Base-by-base conservation (phyloP, 2,329 filamentous ascomycete species). In the Paraphaeosphaeria minitans region DNA sequence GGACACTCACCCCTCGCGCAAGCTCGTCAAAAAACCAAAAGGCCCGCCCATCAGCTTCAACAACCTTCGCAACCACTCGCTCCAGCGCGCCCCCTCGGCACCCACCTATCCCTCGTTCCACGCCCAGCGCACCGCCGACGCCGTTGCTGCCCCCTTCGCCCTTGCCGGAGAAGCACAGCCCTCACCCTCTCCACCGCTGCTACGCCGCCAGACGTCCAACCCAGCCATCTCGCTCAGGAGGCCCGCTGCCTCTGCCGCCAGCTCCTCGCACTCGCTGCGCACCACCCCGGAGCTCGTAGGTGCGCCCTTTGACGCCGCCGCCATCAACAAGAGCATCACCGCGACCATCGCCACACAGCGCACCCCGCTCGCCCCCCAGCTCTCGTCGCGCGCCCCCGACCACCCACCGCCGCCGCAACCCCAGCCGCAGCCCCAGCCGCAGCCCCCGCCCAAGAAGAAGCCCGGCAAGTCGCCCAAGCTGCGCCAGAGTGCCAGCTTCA, bases 401-500 rank as follows among this genome's bases (percentile, higher is more conserved):
- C 46, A 60, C 63, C 60, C 68, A 46, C 73, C 70, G 4, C 46
- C 31, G 27, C n/a, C 33, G n/a, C n/a, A n/a, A n/a, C n/a, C n/a
- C n/a, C n/a, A n/a, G n/a, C 73, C 70, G 4, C 46, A 33, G 27
- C n/a, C 33, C 67, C 46, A 60, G 63, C 60, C 68, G 48, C 73
- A 69, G 4, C 46, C 31, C 16, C n/a, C 33, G 67, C 58, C 72
- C 29, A 60, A 67, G 52, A 70, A 72, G 60, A 65, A 62, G 43
- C 35, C 58, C 51, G 51, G 65, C 56, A 66, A 67, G 53, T 61
- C 68, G 29, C 73, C 72, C 52, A 70, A 67, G 56, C 76, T 80
- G 56, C 71, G 75, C 61, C 73, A 80, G 67, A 76, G 76, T 55
- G 75, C 77, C 62, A 79, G 77, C 69, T 75, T 80, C 69, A 75